Evolutionary conservation across 306 rosid species (phyloP).

Genomic region (Malus fusca): DNA sequence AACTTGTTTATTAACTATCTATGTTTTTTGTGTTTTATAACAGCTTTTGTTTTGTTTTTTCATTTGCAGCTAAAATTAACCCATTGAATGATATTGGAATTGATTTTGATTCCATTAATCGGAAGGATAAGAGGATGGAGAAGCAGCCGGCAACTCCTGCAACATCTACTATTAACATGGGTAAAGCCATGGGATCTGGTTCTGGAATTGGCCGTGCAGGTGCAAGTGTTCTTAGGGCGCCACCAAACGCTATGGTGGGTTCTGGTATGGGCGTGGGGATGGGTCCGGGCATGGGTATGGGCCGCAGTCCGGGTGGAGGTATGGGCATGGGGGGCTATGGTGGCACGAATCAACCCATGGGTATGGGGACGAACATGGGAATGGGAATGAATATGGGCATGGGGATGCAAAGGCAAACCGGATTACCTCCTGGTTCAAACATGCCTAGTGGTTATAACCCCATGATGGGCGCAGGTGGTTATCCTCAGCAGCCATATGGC

Average conservation of each 20-base stretch:
- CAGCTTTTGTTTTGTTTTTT: constrained; percentile 11
- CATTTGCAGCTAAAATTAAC: constrained; percentile 73
- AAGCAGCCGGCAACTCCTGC: constrained; percentile 58
- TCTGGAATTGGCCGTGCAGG: constrained; percentile 87
- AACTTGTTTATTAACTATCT: not conserved
- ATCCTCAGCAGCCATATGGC: constrained; percentile 78
- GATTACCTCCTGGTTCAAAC: constrained; percentile 55
- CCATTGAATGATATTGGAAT: constrained; percentile 86
- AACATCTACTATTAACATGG: constrained; percentile 77
- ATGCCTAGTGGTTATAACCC: constrained; percentile 59
- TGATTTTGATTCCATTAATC: constrained; percentile 85
- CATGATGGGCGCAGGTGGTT: constrained; percentile 73
- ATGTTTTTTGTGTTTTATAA: constrained; percentile 6
- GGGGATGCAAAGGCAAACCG: constrained; percentile 75
- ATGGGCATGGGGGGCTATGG: constrained; percentile 38
- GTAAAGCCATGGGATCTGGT: constrained; percentile 99
- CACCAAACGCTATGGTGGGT: constrained; percentile 52
- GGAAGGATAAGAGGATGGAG: constrained; percentile 97
- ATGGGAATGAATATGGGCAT: constrained; percentile 56
- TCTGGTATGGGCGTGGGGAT: constrained; percentile 49
- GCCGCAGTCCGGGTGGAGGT: constrained; percentile 23
- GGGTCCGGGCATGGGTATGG: constrained; percentile 47
- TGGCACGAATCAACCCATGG: constrained; percentile 22
- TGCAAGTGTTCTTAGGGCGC: constrained; percentile 59
- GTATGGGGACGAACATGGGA: constrained; percentile 21